Evolutionary conservation across 2,329 filamentous ascomycete genomes (phyloP), one percentile per base, ranked within the genome.

Genomic region (Aspergillus aculeatus): DNA sequence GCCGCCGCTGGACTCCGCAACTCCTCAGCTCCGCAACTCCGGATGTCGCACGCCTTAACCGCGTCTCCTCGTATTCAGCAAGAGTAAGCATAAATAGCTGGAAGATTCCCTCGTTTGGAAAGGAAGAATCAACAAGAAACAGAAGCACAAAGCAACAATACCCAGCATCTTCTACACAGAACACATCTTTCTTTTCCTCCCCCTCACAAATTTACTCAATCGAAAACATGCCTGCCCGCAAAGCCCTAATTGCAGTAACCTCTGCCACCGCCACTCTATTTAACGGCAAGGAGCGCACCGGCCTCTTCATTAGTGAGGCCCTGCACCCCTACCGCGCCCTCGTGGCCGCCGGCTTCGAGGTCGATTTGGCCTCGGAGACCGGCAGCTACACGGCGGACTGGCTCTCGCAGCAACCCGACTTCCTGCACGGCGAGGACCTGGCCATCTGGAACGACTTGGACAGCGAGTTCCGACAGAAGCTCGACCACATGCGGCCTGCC

Each of bases 341-440:
- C 14, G 24, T 26, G 7, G 35, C 23, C 1, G 57, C 57, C 7
- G 57, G 57, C 10, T 81, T 82, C 65, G 76, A 80, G 57, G 79
- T 81, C 52, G 79, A 82, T 61, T 71, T 82, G 29, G 73, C 74
- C 21, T 81, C 79, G 5, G 80, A 82, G 62, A 80, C 74, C 4
- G 79, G 80, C 41, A 72, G 60, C 2, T 82, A 78, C 66, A 73
- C 68, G 0, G 69, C 76, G 1, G 80, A 82, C 67, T 80, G 77
- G 78, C 73, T 81, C 21, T 78, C 74, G 11, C 71, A 75, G 50
- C 74, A 78, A 58, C 69, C 72, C 1, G 77, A 79, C 53, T 81
- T 75, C 60, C 70, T 82, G 19, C 72, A 71, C 32, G 78, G 74
- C 54, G 69, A 73, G 2, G 78, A 81, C 62, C 66, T 72, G 3